phyloP scores from a whole-genome alignment of 768 basidiomycete species.

The Lepiota brunneoincarnata region DNA sequence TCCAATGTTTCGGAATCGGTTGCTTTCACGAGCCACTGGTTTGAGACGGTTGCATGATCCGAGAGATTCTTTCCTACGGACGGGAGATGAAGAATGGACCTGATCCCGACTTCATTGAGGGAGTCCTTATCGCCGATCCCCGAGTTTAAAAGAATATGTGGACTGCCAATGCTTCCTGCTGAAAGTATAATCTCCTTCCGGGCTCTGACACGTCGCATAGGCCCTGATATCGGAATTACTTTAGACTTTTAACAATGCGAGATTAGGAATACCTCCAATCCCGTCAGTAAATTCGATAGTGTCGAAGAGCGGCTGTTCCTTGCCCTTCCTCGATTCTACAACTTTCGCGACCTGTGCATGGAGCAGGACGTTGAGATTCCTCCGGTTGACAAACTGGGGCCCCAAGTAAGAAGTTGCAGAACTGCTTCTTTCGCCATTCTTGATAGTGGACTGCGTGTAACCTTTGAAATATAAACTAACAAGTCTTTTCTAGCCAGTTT shows the following conservation, averaged over 20 bases:
- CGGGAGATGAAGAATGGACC: slow-evolving; percentile 27
- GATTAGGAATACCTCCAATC: not conserved
- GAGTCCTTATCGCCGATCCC: slow-evolving; percentile 30
- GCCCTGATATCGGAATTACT: not conserved
- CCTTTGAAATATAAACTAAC: slow-evolving; percentile 27
- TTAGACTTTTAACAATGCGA: not conserved
- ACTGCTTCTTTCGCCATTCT: slow-evolving; percentile 24
- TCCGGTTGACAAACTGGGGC: slow-evolving; percentile 19
- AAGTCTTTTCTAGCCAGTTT: slow-evolving; percentile 29
- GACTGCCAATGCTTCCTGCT: slow-evolving; percentile 33
- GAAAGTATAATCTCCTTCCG: slow-evolving; percentile 36
- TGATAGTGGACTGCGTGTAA: slow-evolving; percentile 26
- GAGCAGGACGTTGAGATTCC: slow-evolving; percentile 31
- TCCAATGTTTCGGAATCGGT: slow-evolving; percentile 26
- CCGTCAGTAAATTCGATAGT: slow-evolving; percentile 20
- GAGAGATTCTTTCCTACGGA: slow-evolving; percentile 33
- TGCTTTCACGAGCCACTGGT: slow-evolving; percentile 15
- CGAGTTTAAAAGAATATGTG: slow-evolving; percentile 31
- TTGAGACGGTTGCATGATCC: slow-evolving; percentile 27
- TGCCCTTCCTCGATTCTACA: slow-evolving; percentile 16
- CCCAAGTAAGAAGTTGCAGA: slow-evolving; percentile 30
- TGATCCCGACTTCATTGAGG: slow-evolving; percentile 22
- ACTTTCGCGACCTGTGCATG: slow-evolving; percentile 25
- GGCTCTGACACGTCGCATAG: slow-evolving; percentile 14
- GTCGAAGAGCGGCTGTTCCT: slow-evolving; percentile 19